Evolutionary conservation across 441 rosid genomes (phyloP), one percentile per base, ranked within the genome.

Genomic region (Brassica hybrid): DNA sequence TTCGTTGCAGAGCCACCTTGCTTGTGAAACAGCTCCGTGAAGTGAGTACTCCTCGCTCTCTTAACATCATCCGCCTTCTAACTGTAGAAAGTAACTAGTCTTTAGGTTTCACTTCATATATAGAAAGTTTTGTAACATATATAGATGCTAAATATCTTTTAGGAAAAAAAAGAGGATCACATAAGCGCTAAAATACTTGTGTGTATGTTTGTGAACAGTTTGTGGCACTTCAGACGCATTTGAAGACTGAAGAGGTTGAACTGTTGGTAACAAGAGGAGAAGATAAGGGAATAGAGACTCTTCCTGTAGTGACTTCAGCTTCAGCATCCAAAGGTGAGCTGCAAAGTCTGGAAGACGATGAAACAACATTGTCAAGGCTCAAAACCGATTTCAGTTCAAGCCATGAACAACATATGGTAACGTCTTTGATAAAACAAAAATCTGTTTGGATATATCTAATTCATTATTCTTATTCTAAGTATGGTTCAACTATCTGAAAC

Each of bases 221-320:
- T 75, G 79, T 86, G 67, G 91, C 91, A 69, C 79, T 72, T 50
- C 81, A 86, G 73, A 88, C 81, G 59, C 64, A 82, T 21, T 75
- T 88, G 76, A 81, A 69, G 65, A 74, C 86, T 72, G 91, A 86
- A 79, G 90, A 89, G 77, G 82, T 89, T 64, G 91, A 88, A 71
- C 80, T 89, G 74, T 57, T 82, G 76, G 63, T 71, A 64, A 80
- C 82, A 52, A 84, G 79, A 69, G 83, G 23, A 41, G 73, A 71
- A 14, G 63, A 60, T 45, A 68, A 75, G 54, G 45, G 65, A 21
- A 25, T 21, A 58, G 79, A 71, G 48, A 62, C 50, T 45, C 54
- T 68, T 16, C 57, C 67, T 68, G 69, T 38, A 56, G 79, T 76
- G 71, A 69, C 80, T 69, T 76, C 80, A 67, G 74, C 54, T 65